phyloP scores from a whole-genome alignment of 495 filamentous ascomycete genomes.

The Neurospora cerealis region DNA sequence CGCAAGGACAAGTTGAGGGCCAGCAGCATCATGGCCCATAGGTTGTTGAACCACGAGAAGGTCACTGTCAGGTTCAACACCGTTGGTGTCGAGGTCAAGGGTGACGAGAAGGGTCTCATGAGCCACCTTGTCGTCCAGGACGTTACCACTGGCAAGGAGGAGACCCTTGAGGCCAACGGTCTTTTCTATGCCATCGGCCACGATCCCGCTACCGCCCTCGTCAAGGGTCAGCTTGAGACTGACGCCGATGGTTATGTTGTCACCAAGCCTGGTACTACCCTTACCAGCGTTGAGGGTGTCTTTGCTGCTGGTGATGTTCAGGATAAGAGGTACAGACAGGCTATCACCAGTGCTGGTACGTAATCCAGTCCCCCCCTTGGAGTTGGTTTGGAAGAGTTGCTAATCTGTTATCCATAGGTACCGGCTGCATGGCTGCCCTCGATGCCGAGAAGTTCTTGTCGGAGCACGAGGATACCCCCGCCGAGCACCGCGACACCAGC shows the following conservation, averaged over 20 bases:
- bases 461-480: conserved; percentile 52
- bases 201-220: conserved; percentile 78
- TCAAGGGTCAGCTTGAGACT: conserved; percentile 78
- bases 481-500: conserved; percentile 14
- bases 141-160: conserved; percentile 62
- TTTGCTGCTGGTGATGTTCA: conserved; percentile 98
- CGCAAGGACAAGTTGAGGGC: conserved; percentile 77
- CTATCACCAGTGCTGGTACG: conserved; percentile 93
- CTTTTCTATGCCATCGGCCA: conserved; percentile 98
- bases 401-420: conserved; percentile 40
- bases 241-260: conserved; percentile 83
- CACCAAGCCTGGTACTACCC: conserved; percentile 79
- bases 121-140: conserved; percentile 73
- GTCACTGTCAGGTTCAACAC: conserved; percentile 80
- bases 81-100: conserved; percentile 69
- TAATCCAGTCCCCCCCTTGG: conserved; percentile 8
- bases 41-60: conserved; percentile 75
- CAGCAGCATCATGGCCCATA: conserved; percentile 82
- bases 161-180: conserved; percentile 79
- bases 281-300: conserved; percentile 82
- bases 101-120: conserved; percentile 79
- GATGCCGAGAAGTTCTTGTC: conserved; percentile 89
- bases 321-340: conserved; percentile 96
- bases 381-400: conserved; percentile 21
- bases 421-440: conserved; percentile 88